A percentile compares a stretch with the other conserved stretches of the same genome.
phyloP scores from a whole-genome alignment of 106 monocot species.

The Dendrobium huoshanense region DNA sequence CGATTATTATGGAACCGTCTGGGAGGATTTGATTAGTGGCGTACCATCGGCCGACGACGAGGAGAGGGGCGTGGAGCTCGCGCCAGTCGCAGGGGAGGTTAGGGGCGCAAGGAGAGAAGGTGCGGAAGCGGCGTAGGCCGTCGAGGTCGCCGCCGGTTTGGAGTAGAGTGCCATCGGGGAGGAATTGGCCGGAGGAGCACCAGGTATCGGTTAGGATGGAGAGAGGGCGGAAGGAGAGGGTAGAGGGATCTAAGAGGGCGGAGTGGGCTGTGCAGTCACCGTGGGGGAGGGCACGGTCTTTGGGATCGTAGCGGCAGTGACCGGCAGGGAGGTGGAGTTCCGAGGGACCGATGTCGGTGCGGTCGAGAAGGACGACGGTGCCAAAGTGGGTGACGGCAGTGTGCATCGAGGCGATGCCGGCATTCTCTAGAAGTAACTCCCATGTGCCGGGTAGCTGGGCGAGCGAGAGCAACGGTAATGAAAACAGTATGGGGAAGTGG shows the following conservation, averaged over 20 bases:
- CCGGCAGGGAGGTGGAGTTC: conserved; percentile 22
- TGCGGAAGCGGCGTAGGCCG: conserved; percentile 42
- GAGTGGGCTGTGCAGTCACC: conserved; percentile 63
- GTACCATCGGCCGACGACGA: conserved; percentile 54
- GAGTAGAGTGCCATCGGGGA: conserved; percentile 63
- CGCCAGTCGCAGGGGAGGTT: conserved; percentile 37
- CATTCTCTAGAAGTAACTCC: conserved; percentile 49
- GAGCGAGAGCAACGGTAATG: neutral
- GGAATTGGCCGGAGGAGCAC: conserved; percentile 76
- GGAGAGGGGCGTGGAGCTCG: conserved; percentile 24
- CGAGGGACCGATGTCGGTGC: conserved; percentile 74
- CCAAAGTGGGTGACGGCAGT: conserved; percentile 55
- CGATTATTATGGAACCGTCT: conserved; percentile 48
- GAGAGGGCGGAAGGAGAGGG: conserved; percentile 39
- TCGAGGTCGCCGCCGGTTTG: conserved; percentile 61
- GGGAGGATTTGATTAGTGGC: conserved; percentile 70
- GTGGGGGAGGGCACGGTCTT: conserved; percentile 11
- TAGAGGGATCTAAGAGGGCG: conserved; percentile 41
- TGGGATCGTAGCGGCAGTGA: conserved; percentile 24
- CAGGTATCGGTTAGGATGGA: conserved; percentile 52
- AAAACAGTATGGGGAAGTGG: neutral
- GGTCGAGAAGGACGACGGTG: conserved; percentile 73
- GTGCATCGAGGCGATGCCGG: conserved; percentile 84
- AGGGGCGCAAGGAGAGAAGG: conserved; percentile 22
- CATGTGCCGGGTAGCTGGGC: conserved; percentile 32